Conservation (phyloP, 805 yeast genomes). For the Saccharomycopsis fermentans region DNA sequence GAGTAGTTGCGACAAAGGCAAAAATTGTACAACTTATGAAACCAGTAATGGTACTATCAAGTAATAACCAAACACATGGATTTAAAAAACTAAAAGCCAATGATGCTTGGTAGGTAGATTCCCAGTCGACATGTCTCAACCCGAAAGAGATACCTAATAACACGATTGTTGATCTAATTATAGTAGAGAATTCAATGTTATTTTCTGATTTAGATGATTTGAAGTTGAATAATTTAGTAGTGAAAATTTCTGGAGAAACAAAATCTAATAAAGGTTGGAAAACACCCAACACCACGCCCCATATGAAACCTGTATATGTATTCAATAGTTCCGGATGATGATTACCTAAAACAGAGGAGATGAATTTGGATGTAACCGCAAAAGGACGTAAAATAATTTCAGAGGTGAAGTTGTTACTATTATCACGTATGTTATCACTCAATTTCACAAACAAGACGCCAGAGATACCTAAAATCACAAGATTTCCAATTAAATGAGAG, state of each 20-base stretch:
- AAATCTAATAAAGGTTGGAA: constrained; percentile 14
- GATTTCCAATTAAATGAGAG: background rate
- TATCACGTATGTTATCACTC: constrained; percentile 12
- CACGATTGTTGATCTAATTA: constrained; percentile 40
- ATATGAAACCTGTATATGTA: constrained; percentile 2
- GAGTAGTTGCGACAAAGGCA: constrained; percentile 18
- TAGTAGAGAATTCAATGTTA: constrained; percentile 2
- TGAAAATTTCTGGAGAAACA: constrained; percentile 7
- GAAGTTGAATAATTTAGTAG: constrained; percentile 7
- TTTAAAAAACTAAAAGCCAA: constrained; percentile 52
- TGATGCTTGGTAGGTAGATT: constrained; percentile 53
- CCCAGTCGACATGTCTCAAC: constrained; percentile 60
- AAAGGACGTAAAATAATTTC: constrained; percentile 11
- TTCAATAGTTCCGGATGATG: background rate
- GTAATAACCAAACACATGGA: constrained; percentile 55
- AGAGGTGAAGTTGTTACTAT: constrained; percentile 7
- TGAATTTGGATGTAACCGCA: background rate
- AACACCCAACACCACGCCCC: constrained; percentile 14
- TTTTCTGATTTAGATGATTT: background rate
- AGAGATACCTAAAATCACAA: constrained; percentile 9
- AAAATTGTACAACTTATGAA: constrained; percentile 31
- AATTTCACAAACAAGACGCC: constrained; percentile 13
- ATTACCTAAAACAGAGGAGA: background rate
- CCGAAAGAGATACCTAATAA: constrained; percentile 65
- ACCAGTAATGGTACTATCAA: constrained; percentile 51